Conservation (phyloP, 106 monocot species). For the Gastrodia elata region DNA sequence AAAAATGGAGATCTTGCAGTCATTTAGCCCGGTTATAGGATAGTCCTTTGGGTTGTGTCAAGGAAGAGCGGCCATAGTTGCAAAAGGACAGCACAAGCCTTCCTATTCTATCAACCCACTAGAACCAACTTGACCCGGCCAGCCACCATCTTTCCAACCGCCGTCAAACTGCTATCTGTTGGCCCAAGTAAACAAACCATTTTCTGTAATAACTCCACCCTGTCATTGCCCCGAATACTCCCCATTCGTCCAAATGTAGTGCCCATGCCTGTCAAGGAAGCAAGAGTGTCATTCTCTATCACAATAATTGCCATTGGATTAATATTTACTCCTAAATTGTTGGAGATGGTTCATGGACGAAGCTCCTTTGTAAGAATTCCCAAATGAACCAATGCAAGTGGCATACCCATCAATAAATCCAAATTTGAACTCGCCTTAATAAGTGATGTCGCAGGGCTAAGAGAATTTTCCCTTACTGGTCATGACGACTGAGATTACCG, state of each 20-base stretch:
- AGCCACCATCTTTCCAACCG: slow-evolving; percentile 76
- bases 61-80: slow-evolving; percentile 28
- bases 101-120: slow-evolving; percentile 65
- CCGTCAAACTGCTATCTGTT: slow-evolving; percentile 72
- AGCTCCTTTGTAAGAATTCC: slow-evolving; percentile 66
- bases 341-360: slow-evolving; percentile 84
- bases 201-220: slow-evolving; percentile 45
- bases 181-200: slow-evolving; percentile 55
- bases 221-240: slow-evolving; percentile 69
- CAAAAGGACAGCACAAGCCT: slow-evolving; percentile 66
- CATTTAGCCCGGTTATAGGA: slow-evolving; percentile 27
- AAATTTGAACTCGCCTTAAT: slow-evolving; percentile 82
- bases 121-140: slow-evolving; percentile 48
- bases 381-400: slow-evolving; percentile 63
- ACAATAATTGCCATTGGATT: slow-evolving; percentile 75
- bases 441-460: slow-evolving; percentile 85
- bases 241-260: slow-evolving; percentile 65
- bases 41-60: slow-evolving; percentile 42
- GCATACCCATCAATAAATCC: slow-evolving; percentile 85
- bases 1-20: slow-evolving; percentile 33
- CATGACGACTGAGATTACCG: slow-evolving; percentile 57
- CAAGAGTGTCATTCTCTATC: slow-evolving; percentile 73
- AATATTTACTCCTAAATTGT: slow-evolving; percentile 46
- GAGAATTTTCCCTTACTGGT: slow-evolving; percentile 80
- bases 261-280: slow-evolving; percentile 58